phyloP scores from a whole-genome alignment of 768 basidiomycete genomes.

The Cyathus striatus region DNA sequence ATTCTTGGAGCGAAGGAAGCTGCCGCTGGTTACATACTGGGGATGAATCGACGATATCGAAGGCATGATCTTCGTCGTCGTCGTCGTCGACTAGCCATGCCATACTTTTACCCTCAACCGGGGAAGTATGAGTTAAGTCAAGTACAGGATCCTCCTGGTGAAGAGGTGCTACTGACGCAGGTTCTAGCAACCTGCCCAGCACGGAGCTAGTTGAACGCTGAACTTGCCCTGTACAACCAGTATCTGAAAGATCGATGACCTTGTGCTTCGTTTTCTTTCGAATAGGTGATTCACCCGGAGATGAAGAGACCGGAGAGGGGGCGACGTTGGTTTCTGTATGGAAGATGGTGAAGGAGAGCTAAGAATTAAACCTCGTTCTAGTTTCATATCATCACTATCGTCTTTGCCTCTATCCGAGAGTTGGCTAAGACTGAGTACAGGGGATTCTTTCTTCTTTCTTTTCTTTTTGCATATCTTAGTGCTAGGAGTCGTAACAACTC shows the following conservation, averaged over 20 bases:
- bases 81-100: constrained; percentile 64
- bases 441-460: constrained; percentile 30
- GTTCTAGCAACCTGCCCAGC: too few relatives aligned
- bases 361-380: constrained; percentile 40
- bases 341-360: too few relatives aligned
- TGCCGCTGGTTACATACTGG: constrained; percentile 18
- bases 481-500: constrained; percentile 32
- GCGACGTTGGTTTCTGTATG: too few relatives aligned
- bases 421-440: constrained; percentile 29
- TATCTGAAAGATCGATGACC: not conserved
- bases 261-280: too few relatives aligned
- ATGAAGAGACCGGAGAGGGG: too few relatives aligned
- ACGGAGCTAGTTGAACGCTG: too few relatives aligned
- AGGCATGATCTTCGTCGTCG: constrained; percentile 42
- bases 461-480: constrained; percentile 19
- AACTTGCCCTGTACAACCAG: too few relatives aligned
- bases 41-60: constrained; percentile 50
- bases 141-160: too few relatives aligned
- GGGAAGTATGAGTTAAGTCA: not conserved
- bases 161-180: too few relatives aligned
- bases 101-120: constrained; percentile 35
- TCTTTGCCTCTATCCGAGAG: constrained; percentile 41
- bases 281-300: too few relatives aligned
- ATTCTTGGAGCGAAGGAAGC: not conserved
- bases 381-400: constrained; percentile 52